Conservation (phyloP, 371 early-diverging fungal genomes). For the Mucor circinelloides region DNA sequence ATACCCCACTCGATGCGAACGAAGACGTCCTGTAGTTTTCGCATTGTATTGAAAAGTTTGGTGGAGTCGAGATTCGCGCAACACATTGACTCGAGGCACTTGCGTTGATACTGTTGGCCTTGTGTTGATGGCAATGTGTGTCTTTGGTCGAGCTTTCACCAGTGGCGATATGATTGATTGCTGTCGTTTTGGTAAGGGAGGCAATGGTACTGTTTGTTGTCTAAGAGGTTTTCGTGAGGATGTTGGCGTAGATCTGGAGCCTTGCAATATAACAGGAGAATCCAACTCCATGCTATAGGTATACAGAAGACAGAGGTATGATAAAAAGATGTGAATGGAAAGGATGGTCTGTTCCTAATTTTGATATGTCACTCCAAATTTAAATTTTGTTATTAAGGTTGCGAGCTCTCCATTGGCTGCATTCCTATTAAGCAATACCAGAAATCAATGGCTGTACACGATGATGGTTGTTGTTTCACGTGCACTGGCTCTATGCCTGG, state of each 20-base stretch:
- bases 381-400: background rate
- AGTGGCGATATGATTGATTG: background rate
- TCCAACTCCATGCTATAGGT: background rate
- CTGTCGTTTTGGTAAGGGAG: background rate
- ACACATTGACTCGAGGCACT: slow-evolving; percentile 29
- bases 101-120: background rate
- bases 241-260: slow-evolving; percentile 16
- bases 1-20: slow-evolving; percentile 46
- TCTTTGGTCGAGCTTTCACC: background rate
- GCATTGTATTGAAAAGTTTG: slow-evolving; percentile 44
- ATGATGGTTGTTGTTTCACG: too few relatives aligned
- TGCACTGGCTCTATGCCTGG: background rate
- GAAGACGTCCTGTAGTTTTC: slow-evolving; percentile 14
- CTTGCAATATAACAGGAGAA: background rate
- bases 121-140: background rate
- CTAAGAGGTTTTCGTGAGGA: background rate
- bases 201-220: slow-evolving; percentile 2
- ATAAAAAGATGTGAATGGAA: background rate
- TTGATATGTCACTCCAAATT: background rate
- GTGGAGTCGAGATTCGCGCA: slow-evolving; percentile 43
- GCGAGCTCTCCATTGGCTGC: background rate
- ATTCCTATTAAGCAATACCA: background rate
- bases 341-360: background rate
- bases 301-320: background rate
- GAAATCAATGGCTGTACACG: background rate